phyloP scores from a whole-genome alignment of 2,329 filamentous ascomycete species.

The Colletotrichum echinochloae region DNA sequence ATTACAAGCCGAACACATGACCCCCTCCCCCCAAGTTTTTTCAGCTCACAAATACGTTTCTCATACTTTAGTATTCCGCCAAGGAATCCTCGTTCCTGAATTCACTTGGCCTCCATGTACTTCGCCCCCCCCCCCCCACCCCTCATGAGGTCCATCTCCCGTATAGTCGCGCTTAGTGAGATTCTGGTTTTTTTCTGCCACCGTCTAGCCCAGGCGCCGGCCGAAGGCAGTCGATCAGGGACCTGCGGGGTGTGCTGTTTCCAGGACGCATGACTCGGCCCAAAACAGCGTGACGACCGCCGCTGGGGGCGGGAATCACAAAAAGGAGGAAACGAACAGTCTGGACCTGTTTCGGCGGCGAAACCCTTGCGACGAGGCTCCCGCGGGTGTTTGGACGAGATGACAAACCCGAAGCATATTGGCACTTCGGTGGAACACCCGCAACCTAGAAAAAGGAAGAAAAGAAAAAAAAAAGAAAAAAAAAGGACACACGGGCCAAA shows the following conservation, averaged over 20 bases:
- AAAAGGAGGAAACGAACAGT: neutral
- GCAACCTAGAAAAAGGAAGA: neutral
- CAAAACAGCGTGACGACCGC: neutral
- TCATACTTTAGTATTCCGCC: neutral
- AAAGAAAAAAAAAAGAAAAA: too few relatives aligned
- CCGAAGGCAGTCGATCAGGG: neutral
- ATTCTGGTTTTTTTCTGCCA: neutral
- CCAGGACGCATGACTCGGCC: neutral
- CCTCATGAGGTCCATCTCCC: too few relatives aligned
- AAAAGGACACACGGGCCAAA: too few relatives aligned
- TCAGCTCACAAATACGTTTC: neutral
- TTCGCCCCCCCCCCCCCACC: neutral
- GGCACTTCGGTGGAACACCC: neutral
- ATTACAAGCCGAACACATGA: too few relatives aligned
- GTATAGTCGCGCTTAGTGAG: neutral
- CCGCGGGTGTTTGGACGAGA: conserved; percentile 9
- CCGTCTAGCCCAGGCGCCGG: neutral
- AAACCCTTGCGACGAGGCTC: conserved; percentile 1
- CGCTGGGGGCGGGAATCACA: neutral
- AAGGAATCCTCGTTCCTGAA: neutral
- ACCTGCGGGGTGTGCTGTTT: neutral
- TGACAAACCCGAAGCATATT: conserved; percentile 14
- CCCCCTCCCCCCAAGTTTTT: fast-evolving
- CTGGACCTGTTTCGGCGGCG: neutral
- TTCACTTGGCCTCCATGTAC: neutral